phyloP scores from a whole-genome alignment of 331 rosid species.

The Cydonia oblonga region DNA sequence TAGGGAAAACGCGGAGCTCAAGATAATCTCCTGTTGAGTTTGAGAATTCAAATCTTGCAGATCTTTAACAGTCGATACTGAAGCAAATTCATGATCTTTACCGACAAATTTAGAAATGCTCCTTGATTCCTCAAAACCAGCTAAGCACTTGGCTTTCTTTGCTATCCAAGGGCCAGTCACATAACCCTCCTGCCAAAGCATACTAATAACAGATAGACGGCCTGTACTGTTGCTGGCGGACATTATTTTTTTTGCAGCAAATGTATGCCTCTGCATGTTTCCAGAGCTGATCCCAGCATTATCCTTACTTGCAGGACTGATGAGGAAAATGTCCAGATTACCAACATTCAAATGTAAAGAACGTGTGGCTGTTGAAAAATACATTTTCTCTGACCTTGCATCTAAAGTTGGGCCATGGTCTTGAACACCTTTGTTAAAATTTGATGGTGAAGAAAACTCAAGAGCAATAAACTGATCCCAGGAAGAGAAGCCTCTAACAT shows the following conservation, averaged over 20 bases:
- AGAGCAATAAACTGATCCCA: slow-evolving; percentile 73
- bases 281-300: slow-evolving; percentile 23
- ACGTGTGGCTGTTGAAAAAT: slow-evolving; percentile 30
- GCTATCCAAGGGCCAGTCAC: slow-evolving; percentile 94
- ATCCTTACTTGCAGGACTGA: slow-evolving; percentile 27
- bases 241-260: slow-evolving; percentile 46
- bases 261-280: slow-evolving; percentile 24
- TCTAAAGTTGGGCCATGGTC: slow-evolving; percentile 25
- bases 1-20: slow-evolving; percentile 57
- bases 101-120: slow-evolving; percentile 45
- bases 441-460: slow-evolving; percentile 46
- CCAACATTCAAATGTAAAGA: slow-evolving; percentile 53
- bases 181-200: slow-evolving; percentile 70
- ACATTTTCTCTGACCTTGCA: slow-evolving; percentile 41
- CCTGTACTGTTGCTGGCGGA: slow-evolving; percentile 36
- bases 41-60: slow-evolving; percentile 56
- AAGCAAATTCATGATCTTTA: slow-evolving; percentile 59
- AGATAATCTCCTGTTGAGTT: slow-evolving; percentile 69
- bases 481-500: slow-evolving; percentile 27
- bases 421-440: slow-evolving; percentile 21
- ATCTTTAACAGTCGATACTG: slow-evolving; percentile 67
- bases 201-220: slow-evolving; percentile 40
- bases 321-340: slow-evolving; percentile 50
- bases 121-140: slow-evolving; percentile 51
- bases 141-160: slow-evolving; percentile 66